Percentiles rank a stretch among this genome's conserved stretches.
Conservation (phyloP, 73 alveolate genomes). For the Tetrahymena malaccensis region DNA sequence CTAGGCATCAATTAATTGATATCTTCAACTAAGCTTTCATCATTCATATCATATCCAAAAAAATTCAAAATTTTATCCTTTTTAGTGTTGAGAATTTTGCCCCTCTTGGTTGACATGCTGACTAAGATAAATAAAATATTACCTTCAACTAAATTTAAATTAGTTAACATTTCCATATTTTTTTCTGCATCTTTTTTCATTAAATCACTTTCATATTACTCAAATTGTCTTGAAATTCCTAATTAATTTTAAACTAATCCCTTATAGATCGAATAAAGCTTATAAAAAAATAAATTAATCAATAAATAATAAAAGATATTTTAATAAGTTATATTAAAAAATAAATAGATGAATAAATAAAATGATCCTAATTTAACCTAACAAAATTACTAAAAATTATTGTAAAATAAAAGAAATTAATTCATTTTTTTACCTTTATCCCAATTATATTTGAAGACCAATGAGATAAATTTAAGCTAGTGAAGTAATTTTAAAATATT, state of each 20-base stretch:
- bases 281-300: neutral
- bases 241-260: neutral
- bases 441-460: neutral
- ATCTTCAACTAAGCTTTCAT: neutral
- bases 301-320: neutral
- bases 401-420: neutral
- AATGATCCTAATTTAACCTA: too few species aligned
- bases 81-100: neutral
- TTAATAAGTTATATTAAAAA: too few species aligned
- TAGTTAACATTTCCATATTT: neutral
- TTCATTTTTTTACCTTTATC: neutral
- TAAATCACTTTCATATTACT: neutral
- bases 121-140: neutral
- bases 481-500: neutral
- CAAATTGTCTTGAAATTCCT: neutral
- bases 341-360: neutral
- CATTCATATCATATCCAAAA: neutral
- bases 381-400: neutral
- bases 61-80: neutral
- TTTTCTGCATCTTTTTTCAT: neutral
- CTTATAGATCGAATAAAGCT: neutral
- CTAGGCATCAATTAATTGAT: neutral
- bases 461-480: neutral
- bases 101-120: neutral
- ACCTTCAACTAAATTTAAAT: neutral